Conservation (phyloP, 192 early-diverging fungal genomes). For the Backusella sp. region DNA sequence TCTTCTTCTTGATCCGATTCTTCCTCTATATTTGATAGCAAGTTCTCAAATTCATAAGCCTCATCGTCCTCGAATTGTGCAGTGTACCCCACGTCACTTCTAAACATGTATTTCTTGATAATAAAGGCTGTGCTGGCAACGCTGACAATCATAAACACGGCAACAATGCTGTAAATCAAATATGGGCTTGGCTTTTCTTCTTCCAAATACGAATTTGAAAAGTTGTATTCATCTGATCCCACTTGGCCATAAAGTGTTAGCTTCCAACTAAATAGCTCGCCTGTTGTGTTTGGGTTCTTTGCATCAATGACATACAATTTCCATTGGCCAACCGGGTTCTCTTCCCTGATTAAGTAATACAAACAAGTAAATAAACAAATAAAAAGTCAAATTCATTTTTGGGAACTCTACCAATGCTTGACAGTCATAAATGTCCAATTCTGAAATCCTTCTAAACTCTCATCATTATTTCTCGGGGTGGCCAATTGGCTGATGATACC, state of each 20-base stretch:
- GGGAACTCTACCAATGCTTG: constrained; percentile 79
- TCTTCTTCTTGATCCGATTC: neutral
- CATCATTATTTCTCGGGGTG: constrained; percentile 62
- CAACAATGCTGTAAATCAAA: neutral
- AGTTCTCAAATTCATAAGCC: constrained; percentile 12
- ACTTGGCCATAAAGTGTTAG: constrained; percentile 69
- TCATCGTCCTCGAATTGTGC: neutral
- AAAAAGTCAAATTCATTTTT: too few relatives aligned
- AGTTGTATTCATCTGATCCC: neutral
- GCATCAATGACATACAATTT: constrained; percentile 66
- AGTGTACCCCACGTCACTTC: too few relatives aligned
- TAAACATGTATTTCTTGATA: constrained; percentile 10
- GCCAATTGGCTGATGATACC: constrained; percentile 68
- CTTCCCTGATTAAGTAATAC: constrained; percentile 64
- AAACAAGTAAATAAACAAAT: neutral
- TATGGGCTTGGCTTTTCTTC: neutral
- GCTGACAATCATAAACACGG: neutral
- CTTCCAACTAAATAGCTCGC: constrained; percentile 65
- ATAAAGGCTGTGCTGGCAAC: constrained; percentile 6
- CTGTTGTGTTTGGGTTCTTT: constrained; percentile 47
- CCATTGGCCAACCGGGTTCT: constrained; percentile 86
- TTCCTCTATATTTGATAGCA: neutral
- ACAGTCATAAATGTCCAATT: constrained; percentile 97
- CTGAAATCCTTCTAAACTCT: constrained; percentile 61
- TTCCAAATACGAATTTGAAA: neutral